Conservation (phyloP, 176 grass and related monocot genomes). For the Elaeis guineensis region DNA sequence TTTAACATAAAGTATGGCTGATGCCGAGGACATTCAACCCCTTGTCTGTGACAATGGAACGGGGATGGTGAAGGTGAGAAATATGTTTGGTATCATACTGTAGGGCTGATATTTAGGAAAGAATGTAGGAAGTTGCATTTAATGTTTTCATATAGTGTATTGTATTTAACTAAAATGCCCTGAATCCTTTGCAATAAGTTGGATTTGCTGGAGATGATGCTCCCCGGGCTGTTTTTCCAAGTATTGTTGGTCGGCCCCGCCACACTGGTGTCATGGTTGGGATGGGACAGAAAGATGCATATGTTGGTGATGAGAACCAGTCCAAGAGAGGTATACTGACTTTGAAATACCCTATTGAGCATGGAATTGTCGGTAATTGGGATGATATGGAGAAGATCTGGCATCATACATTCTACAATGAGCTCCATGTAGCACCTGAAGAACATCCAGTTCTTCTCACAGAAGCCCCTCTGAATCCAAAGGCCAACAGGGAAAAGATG, state of each 20-base stretch:
- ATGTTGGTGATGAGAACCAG: constrained; percentile 9
- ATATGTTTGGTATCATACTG: not conserved
- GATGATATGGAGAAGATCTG: constrained; percentile 16
- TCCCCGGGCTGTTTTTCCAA: constrained; percentile 6
- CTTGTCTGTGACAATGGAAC: constrained; percentile 16
- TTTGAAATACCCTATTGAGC: constrained; percentile 8
- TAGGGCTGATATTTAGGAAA: not conserved
- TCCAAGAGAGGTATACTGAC: constrained; percentile 9
- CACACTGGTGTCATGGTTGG: constrained; percentile 16
- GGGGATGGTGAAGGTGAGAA: constrained; percentile 17
- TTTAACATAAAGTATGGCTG: constrained; percentile 3
- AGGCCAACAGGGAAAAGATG: constrained; percentile 16
- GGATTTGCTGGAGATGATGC: constrained; percentile 14
- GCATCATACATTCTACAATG: constrained; percentile 17
- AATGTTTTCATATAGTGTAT: not conserved
- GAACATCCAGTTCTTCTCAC: constrained; percentile 16
- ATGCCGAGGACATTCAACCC: not conserved
- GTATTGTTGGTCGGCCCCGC: constrained; percentile 10
- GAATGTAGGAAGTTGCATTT: too few species aligned
- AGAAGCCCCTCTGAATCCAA: constrained; percentile 9
- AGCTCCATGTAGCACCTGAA: constrained; percentile 13
- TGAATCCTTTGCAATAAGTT: not conserved
- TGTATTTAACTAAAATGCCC: not conserved
- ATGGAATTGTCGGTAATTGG: constrained; percentile 17
- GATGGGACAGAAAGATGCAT: constrained; percentile 15